Evolutionary conservation across 148 eudicot genomes (phyloP).

Genomic region (Vaccinium vitisidaea): DNA sequence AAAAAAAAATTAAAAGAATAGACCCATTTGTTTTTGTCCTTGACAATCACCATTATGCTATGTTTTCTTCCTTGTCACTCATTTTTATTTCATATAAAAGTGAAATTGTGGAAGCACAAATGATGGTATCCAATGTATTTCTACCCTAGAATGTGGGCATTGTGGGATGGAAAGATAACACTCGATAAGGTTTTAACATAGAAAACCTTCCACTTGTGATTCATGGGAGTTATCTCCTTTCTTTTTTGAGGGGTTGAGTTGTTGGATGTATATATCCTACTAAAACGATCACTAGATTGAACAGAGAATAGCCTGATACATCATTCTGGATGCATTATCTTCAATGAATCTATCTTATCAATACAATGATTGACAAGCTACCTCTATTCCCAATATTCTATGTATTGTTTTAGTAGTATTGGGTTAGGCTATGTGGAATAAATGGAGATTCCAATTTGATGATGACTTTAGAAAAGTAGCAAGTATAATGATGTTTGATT

Average conservation of each 20-base stretch:
- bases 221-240: background rate
- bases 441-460: slow-evolving; percentile 1
- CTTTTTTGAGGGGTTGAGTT: background rate
- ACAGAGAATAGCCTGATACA: no score
- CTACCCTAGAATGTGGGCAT: background rate
- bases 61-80: background rate
- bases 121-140: slow-evolving; percentile 6
- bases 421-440: background rate
- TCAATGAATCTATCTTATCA: slow-evolving; percentile 10
- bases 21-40: background rate
- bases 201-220: background rate
- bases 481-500: background rate
- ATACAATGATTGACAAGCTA: background rate
- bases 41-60: background rate
- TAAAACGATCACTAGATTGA: background rate
- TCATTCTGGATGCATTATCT: background rate
- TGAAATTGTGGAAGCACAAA: slow-evolving; percentile 10
- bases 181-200: background rate
- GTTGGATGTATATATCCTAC: background rate
- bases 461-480: background rate
- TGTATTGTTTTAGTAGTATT: background rate
- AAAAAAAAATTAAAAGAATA: background rate
- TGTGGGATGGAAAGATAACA: background rate
- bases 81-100: background rate
- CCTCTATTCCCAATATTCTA: background rate